A percentile compares a stretch with the other conserved stretches of the same genome.
phyloP scores from a whole-genome alignment of 768 basidiomycete species.

The Suillus ampliporus region DNA sequence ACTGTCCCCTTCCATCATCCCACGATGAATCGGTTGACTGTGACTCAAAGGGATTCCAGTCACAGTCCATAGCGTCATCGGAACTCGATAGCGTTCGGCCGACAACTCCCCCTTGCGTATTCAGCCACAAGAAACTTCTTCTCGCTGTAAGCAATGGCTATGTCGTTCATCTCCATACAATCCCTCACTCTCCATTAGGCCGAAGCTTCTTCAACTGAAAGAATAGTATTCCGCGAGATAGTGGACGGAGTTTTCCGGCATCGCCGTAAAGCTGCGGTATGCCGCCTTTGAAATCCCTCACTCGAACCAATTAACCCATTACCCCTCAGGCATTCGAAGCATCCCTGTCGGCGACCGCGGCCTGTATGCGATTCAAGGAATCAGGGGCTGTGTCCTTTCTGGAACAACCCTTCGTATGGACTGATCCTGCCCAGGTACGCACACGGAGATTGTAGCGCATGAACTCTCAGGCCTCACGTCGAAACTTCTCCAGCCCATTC shows the following conservation, averaged over 20 bases:
- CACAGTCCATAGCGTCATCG: background rate
- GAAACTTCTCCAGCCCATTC: conserved; percentile 37
- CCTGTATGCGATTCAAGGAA: conserved; percentile 47
- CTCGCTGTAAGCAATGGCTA: conserved; percentile 28
- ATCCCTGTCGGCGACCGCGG: conserved; percentile 39
- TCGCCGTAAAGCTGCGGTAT: conserved; percentile 45
- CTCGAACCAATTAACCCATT: conserved; percentile 13
- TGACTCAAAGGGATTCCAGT: background rate
- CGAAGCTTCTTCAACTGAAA: conserved; percentile 33
- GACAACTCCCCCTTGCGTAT: conserved; percentile 27
- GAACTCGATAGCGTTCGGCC: background rate
- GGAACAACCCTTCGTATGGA: conserved; percentile 53
- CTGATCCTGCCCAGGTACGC: conserved; percentile 57
- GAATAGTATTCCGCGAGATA: conserved; percentile 38
- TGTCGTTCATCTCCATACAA: background rate
- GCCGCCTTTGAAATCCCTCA: conserved; percentile 22
- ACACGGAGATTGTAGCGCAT: background rate
- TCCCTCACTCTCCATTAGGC: conserved; percentile 21
- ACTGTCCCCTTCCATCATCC: background rate
- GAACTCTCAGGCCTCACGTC: background rate
- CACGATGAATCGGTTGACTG: conserved; percentile 3
- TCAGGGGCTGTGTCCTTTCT: conserved; percentile 34
- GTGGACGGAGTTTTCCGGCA: conserved; percentile 43
- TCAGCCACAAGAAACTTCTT: conserved; percentile 38
- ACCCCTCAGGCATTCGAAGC: conserved; percentile 47